Percentiles rank a stretch among this genome's conserved stretches.
phyloP scores from a whole-genome alignment of 257 asterid genomes.

The Solanum pinnatisectum region DNA sequence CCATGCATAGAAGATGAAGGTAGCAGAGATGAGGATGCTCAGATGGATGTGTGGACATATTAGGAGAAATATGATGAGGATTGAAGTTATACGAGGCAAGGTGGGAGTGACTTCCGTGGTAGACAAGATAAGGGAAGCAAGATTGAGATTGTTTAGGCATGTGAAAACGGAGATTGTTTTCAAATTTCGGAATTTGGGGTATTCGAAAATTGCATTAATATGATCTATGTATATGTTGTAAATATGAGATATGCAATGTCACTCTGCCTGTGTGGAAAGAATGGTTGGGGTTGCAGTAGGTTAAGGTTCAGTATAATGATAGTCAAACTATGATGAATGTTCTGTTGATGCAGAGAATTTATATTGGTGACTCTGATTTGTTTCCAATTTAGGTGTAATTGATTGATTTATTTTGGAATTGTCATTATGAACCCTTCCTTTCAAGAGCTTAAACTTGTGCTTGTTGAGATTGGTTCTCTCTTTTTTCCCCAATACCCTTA shows the following conservation, averaged over 20 bases:
- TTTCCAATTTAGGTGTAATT: neutral
- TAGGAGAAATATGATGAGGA: neutral
- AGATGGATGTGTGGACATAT: neutral
- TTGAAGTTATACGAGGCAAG: neutral
- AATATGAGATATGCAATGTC: neutral
- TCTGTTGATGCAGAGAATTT: neutral
- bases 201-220: neutral
- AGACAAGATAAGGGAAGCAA: neutral
- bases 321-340: neutral
- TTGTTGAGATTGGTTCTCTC: neutral
- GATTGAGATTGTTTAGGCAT: neutral
- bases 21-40: neutral
- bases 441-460: neutral
- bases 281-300: neutral
- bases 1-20: neutral
- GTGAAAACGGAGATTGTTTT: neutral
- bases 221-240: neutral
- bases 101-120: neutral
- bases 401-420: neutral
- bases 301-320: neutral
- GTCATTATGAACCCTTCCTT: neutral
- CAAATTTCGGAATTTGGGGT: neutral
- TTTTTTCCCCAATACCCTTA: neutral
- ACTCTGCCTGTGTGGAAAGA: neutral
- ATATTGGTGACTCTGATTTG: neutral